Percentiles rank a stretch among this genome's conserved stretches.
phyloP scores from a whole-genome alignment of 2,329 filamentous ascomycete genomes.

The Monilinia fructicola region DNA sequence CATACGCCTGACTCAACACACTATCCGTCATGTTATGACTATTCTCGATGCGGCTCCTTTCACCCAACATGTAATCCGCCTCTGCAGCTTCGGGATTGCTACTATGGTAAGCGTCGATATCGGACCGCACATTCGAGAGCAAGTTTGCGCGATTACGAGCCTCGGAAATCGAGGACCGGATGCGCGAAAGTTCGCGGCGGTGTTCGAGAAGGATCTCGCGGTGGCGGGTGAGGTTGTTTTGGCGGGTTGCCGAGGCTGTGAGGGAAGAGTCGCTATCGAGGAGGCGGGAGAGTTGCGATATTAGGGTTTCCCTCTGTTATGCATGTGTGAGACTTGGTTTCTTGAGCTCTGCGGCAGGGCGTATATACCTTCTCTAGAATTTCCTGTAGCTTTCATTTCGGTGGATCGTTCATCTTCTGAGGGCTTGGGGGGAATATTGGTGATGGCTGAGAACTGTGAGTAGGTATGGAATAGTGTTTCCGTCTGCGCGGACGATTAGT shows the following conservation, averaged over 20 bases:
- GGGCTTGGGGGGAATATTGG: slow-evolving; percentile 78
- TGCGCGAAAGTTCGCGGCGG: slow-evolving; percentile 73
- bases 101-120: slow-evolving; percentile 85
- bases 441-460: slow-evolving; percentile 81
- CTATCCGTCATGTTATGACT: slow-evolving; percentile 87
- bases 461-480: slow-evolving; percentile 67
- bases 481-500: slow-evolving; percentile 18
- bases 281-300: slow-evolving; percentile 79
- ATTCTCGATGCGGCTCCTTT: slow-evolving; percentile 81
- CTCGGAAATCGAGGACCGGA: slow-evolving; percentile 71
- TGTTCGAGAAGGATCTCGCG: slow-evolving; percentile 88
- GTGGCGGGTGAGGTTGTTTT: slow-evolving; percentile 90
- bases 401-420: slow-evolving; percentile 79
- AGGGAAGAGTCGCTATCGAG: slow-evolving; percentile 89
- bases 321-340: slow-evolving; percentile 23
- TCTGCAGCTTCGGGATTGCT: slow-evolving; percentile 80
- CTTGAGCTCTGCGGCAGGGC: background rate
- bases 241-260: slow-evolving; percentile 89
- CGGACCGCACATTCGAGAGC: slow-evolving; percentile 83
- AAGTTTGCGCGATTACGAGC: slow-evolving; percentile 87
- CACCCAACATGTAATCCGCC: slow-evolving; percentile 95
- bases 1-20: slow-evolving; percentile 92
- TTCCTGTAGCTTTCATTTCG: slow-evolving; percentile 81
- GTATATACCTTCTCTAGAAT: slow-evolving; percentile 70
- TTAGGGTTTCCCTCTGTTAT: slow-evolving; percentile 72